Evolutionary conservation across 2,329 filamentous ascomycete species (phyloP), one percentile per base, ranked within the genome.

Genomic region (Hymenoscyphus fraxineus): DNA sequence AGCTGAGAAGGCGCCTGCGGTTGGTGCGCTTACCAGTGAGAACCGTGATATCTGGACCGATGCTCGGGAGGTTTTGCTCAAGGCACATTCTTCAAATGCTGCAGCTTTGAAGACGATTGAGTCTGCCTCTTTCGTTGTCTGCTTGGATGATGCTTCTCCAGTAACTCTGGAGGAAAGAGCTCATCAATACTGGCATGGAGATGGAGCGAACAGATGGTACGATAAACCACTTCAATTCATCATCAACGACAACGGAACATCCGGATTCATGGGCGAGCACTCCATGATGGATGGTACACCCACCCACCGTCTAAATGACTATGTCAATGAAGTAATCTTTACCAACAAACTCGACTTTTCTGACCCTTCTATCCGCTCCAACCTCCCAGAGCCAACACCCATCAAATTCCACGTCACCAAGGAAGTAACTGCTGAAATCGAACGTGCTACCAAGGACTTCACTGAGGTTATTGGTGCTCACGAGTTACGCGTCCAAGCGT

Each of bases 251-350:
- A 99, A 99, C 77, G 95, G 95, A 72, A 96, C 95, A 7, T 91
- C 95, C 1, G 95, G 95, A 67, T 99, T 99, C 84, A 94, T 93
- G 84, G 95, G 95, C 74, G 95, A 99, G 80, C 95, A 99, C 84
- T 96, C 91, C 73, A 98, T 99, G 95, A 99, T 99, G 96, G 95
- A 99, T 76, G 95, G 96, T 69, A 99, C 95, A 6, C 93, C 96
- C 0, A 99, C 96, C 2, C 95, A 98, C 80, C 90, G 96, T 56
- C 85, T 99, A 16, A 99, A 97, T 78, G 95, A 99, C 83, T 95
- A 93, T 75, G 85, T 96, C 76, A 96, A 94, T 81, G 88, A 91
- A 76, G 85, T 91, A 74, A 97, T 98, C 77, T 93, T 97, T 80
- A 89, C 89, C 80, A 94, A 97, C 81, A 96, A 95, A 77, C 87